Evolutionary conservation across 768 basidiomycete genomes (phyloP), one percentile per base, ranked within the genome.

Genomic region (Calvatia gigantea): DNA sequence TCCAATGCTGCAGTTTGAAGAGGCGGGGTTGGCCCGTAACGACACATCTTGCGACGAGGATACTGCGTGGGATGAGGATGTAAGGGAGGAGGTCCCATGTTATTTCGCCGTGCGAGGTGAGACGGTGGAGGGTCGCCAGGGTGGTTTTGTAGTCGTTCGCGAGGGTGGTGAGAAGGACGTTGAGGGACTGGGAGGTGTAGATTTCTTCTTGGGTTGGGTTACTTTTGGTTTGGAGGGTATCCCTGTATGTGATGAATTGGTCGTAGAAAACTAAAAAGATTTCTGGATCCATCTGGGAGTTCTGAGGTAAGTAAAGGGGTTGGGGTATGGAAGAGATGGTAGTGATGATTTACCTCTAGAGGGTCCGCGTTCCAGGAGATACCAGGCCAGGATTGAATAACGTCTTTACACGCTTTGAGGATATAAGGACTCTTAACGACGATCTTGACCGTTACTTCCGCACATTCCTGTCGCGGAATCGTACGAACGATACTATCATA

Each of bases 301-400:
- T 42, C 12, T 19, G n/a, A n/a, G n/a, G n/a, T n/a, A n/a, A n/a
- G n/a, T n/a, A n/a, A 21, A 15, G 38, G 17, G 17, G 25, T 55
- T 49, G 49, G 41, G 54, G 25, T 17, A 50, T 32, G 25, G 39
- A n/a, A 28, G 19, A 1, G 19, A 17, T 17, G 56, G 35, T 15
- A 15, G 32, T 25, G 27, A 41, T 6, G 56, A 48, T 54, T 4
- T 61, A 83, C 83, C 68, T 81, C 78, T 6, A 85, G 71, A 6
- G 82, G 82, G 25, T 82, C 78, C 4, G 78, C 64, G 29, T 80
- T 78, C 84, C 85, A 86, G 5, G 84, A 84, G 23, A 84, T 70
- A 14, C 83, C 84, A 25, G 79, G 80, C 75, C 81, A 81, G 4
- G 75, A 71, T 51, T 77, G 71, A 56, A 86, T 79, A 17, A 85